These are phyloP conservation scores for Infundibulicybe gibba DNA, from an alignment of 768 basidiomycete genomes.

Conservation along the genomic window DNA sequence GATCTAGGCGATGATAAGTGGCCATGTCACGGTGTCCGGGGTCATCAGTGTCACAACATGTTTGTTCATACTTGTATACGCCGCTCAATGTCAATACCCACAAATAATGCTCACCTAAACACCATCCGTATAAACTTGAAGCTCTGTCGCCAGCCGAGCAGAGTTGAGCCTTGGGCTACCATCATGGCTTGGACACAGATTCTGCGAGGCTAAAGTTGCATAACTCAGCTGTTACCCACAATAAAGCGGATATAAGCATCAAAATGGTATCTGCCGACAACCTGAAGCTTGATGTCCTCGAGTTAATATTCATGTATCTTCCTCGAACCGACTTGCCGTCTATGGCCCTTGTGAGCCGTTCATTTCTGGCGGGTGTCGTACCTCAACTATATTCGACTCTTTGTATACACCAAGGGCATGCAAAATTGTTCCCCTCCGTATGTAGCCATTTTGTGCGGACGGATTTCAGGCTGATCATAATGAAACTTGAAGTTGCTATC, in stretches of 20 bases:
- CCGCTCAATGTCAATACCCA: too few species aligned
- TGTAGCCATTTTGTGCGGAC: constrained; percentile 12
- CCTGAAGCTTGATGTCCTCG: constrained; percentile 69
- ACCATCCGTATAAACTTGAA: too few species aligned
- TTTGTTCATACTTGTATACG: too few species aligned
- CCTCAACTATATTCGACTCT: constrained; percentile 61
- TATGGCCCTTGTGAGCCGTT: constrained; percentile 59
- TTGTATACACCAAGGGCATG: constrained; percentile 49
- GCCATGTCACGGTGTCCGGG: too few species aligned
- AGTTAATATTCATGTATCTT: constrained; percentile 58
- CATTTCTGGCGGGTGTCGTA: constrained; percentile 61
- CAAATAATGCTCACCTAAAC: too few species aligned
- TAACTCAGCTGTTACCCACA: too few species aligned
- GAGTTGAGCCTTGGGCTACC: too few species aligned
- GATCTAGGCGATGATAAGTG: too few species aligned
- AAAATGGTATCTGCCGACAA: constrained; percentile 64
- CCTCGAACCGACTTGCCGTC: constrained; percentile 54
- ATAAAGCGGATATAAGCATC: neutral
- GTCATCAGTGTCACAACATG: too few species aligned
- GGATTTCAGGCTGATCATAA: constrained; percentile 1
- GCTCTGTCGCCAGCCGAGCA: too few species aligned
- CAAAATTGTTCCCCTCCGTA: constrained; percentile 54
- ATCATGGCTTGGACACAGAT: too few species aligned
- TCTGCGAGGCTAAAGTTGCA: too few species aligned
- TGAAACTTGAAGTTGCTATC: constrained; percentile 37